phyloP scores from a whole-genome alignment of 208 protist genomes.

The Sergeia podlipaevii region DNA sequence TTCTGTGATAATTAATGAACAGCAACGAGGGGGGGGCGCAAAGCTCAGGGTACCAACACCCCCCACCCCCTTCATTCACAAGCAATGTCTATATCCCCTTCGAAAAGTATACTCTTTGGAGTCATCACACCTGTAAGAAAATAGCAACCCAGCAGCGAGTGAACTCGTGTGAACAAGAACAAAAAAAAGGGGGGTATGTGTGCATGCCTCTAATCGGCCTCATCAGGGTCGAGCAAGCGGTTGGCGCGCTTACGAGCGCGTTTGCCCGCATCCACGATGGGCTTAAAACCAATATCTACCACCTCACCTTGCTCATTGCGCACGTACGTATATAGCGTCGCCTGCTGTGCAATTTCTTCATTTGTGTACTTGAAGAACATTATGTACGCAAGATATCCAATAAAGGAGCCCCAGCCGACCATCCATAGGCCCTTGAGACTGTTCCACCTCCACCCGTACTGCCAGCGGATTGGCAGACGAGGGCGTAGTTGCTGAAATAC shows the following conservation, averaged over 20 bases:
- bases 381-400: slow-evolving; percentile 53
- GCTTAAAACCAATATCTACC: slow-evolving; percentile 84
- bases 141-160: no score
- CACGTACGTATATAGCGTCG: slow-evolving; percentile 81
- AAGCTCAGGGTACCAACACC: background rate
- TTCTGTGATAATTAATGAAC: background rate
- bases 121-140: no score
- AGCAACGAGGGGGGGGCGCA: background rate
- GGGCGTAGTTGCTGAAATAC: slow-evolving; percentile 76
- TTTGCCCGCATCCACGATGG: slow-evolving; percentile 62
- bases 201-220: slow-evolving; percentile 21
- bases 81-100: no score
- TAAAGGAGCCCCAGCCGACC: slow-evolving; percentile 41
- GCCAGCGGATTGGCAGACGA: slow-evolving; percentile 68
- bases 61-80: background rate
- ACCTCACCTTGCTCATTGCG: slow-evolving; percentile 77
- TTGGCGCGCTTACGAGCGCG: slow-evolving; percentile 52
- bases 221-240: slow-evolving; percentile 56
- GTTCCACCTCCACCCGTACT: slow-evolving; percentile 86
- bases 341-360: slow-evolving; percentile 56
- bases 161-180: background rate
- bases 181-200: background rate
- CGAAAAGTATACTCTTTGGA: no score
- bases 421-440: slow-evolving; percentile 59
- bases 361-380: slow-evolving; percentile 84